Percentiles rank a stretch among this genome's conserved stretches.
These are phyloP conservation scores for Cytospora mali DNA, from an alignment of 2,329 filamentous ascomycete species.

Conservation along the genomic window DNA sequence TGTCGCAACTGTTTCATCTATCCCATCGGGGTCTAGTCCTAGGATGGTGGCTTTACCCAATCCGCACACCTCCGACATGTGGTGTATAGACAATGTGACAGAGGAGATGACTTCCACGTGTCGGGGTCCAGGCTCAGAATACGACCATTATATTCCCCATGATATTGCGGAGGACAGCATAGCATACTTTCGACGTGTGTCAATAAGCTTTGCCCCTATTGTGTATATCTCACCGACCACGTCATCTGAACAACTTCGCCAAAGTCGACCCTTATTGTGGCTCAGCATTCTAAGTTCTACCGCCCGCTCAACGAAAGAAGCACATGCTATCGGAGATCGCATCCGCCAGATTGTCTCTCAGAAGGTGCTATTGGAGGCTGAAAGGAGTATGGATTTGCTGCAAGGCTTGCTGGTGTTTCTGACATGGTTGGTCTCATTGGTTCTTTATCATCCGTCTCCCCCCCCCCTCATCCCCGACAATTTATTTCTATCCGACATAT, in stretches of 20 bases:
- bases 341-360: conserved; percentile 49
- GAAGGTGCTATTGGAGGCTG: conserved; percentile 51
- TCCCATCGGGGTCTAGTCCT: conserved; percentile 20
- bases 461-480: neutral
- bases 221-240: conserved; percentile 42
- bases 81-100: neutral
- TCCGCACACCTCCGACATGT: neutral
- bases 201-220: conserved; percentile 48
- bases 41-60: neutral
- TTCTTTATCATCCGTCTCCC: neutral
- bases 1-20: conserved; percentile 10
- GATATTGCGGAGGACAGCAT: conserved; percentile 45
- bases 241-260: conserved; percentile 42
- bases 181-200: conserved; percentile 43
- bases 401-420: conserved; percentile 50
- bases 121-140: neutral
- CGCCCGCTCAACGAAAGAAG: conserved; percentile 45
- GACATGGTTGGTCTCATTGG: conserved; percentile 44
- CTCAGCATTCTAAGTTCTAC: conserved; percentile 52
- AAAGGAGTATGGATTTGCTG: conserved; percentile 55
- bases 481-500: neutral
- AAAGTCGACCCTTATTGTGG: conserved; percentile 51
- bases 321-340: conserved; percentile 43
- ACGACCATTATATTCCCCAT: conserved; percentile 14
- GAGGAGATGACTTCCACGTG: conserved; percentile 6